Evolutionary conservation across 78 protist genomes (phyloP), one percentile per base, ranked within the genome.

Genomic region (Capsaspora owczarzaki): DNA sequence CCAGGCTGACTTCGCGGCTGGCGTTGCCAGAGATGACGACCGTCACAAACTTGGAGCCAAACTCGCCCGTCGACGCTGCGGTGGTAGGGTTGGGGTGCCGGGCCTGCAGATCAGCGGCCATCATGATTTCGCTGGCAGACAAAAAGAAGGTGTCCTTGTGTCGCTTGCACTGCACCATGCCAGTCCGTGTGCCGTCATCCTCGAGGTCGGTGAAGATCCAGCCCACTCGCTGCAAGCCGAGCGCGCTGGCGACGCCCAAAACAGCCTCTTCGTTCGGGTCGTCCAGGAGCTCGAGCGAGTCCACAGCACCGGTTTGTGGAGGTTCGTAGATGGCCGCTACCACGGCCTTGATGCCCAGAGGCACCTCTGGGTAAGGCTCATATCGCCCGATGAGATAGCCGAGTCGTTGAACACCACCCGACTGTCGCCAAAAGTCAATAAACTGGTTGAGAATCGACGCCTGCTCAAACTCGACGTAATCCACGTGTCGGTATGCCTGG

Each of bases 311-410:
- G 27, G 23, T 25, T 61, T 84, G 87, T 22, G 81, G 77, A 10
- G 87, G 87, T n/a, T 84, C 87, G 71, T 84, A 84, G 78, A 84
- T 70, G 76, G 87, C 87, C 20, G 8, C n/a, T 29, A 79, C 84
- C 63, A 78, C 79, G 27, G 82, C 82, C 68, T 84, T 76, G 61
- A 84, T 61, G 25, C 87, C 87, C 44, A 84, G 71, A 16, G 87
- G 87, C 33, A 78, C 82, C 40, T 47, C 75, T 3, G 4, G 69
- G 46, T 72, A 29, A 41, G 74, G 60, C 31, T 56, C 87, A 53
- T 84, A 79, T 33, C 56, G 33, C 1, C 87, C 87, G 37, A 51
- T 51, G 38, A 84, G 46, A 60, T 42, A 84, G 42, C 87, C 87
- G 8, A 61, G 10, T 35, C 87, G 81, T 43, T 84, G 87, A 33